Percentiles rank a stretch among this genome's conserved stretches.
Evolutionary conservation across 2,329 filamentous ascomycete species (phyloP).

Genomic region (Aspergillus sojae): DNA sequence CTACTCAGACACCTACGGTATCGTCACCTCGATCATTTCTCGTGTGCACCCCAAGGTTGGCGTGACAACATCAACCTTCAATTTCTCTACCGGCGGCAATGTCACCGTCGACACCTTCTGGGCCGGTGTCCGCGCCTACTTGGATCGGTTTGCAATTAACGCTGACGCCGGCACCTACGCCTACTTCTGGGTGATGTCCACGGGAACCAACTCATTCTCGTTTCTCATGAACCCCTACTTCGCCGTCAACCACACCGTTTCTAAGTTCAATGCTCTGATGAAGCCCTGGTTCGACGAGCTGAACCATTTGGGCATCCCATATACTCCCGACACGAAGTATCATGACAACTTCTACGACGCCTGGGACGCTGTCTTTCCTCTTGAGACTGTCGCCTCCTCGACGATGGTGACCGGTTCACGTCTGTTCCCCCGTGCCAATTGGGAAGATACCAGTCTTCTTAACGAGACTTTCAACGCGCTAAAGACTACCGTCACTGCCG

Average conservation of each 20-base stretch:
- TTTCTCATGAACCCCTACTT: conserved; percentile 35
- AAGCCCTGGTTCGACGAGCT: conserved; percentile 32
- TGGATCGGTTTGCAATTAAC: conserved; percentile 27
- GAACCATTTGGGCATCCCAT: conserved; percentile 25
- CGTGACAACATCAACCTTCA: conserved; percentile 32
- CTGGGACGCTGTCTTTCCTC: conserved; percentile 32
- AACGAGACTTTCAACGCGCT: conserved; percentile 33
- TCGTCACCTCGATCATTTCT: conserved; percentile 33
- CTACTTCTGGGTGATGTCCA: conserved; percentile 29
- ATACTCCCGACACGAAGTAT: conserved; percentile 29
- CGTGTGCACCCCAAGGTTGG: conserved; percentile 30
- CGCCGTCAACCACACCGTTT: conserved; percentile 30
- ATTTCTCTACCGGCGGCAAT: conserved; percentile 26
- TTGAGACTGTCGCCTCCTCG: conserved; percentile 25
- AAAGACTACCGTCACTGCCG: conserved; percentile 26
- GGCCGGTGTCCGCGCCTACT: conserved; percentile 30
- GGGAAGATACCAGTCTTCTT: conserved; percentile 27
- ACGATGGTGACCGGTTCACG: conserved; percentile 32
- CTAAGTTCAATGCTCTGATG: conserved; percentile 29
- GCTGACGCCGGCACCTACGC: conserved; percentile 36
- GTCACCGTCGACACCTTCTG: conserved; percentile 32
- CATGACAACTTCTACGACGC: conserved; percentile 32
- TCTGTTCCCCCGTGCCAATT: conserved; percentile 41
- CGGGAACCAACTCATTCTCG: conserved; percentile 28
- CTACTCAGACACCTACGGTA: conserved; percentile 31